Evolutionary conservation across 768 basidiomycete genomes (phyloP), one percentile per base, ranked within the genome.

Genomic region (Lentinula boryana): DNA sequence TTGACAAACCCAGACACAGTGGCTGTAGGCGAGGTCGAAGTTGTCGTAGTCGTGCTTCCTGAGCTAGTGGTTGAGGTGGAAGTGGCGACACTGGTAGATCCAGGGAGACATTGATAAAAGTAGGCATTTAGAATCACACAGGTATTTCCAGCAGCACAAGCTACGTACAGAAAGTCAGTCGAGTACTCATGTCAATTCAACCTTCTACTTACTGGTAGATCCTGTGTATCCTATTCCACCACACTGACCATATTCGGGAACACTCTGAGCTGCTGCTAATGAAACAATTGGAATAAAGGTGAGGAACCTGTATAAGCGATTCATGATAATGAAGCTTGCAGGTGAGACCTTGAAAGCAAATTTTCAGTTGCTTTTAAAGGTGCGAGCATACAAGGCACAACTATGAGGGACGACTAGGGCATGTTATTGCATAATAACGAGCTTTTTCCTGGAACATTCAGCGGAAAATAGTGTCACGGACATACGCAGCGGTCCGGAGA

Each of bases 61-160:
- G 62, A 54, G 15, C 67, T 64, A 5, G 66, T 60, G 10, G 65
- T 61, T 4, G 65, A 40, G 4, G 64, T 56, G 4, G 57, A 40
- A 59, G 62, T 36, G 27, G 35, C 36, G 15, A 51, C 33, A 13
- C 56, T 18, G 9, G 53, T 31, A 15, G 52, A 40, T 23, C 67
- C 61, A 3, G 57, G 65, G 32, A 74, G 61, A 52, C 75, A 76
- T 60, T 75, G 75, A 18, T 60, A 75, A 63, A 74, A 76, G 56
- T 68, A 76, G 12, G 60, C 56, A 65, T 75, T 75, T 5, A 57
- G 57, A 9, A 64, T 64, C 5, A 67, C 67, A 61, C 75, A 76
- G 32, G 66, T 63, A 4, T 65, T 58, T n/a, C 74, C 74, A 7
- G 71, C 51, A 13, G 68, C 75, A 58, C 75, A 76, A 13, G 70